phyloP scores from a whole-genome alignment of 2,329 filamentous ascomycete genomes.

The Xylariaceae sp. region DNA sequence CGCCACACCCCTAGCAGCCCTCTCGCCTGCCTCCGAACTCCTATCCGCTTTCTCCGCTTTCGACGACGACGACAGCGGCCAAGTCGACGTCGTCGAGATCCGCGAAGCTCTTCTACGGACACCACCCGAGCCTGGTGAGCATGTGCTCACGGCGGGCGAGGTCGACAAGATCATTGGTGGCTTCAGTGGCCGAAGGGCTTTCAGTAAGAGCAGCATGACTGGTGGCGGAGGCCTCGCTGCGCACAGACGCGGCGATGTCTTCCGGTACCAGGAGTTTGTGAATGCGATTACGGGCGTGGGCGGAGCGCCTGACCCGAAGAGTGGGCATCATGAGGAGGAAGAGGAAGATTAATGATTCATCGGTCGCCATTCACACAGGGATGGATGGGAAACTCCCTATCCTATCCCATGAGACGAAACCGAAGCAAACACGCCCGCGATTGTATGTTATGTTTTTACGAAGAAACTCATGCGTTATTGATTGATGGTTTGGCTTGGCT shows the following conservation, averaged over 20 bases:
- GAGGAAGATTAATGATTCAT: too few species aligned
- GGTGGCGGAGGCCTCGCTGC: slow-evolving; percentile 41
- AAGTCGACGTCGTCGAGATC: slow-evolving; percentile 78
- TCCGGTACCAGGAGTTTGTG: slow-evolving; percentile 91
- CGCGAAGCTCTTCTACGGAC: slow-evolving; percentile 79
- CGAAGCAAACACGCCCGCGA: too few species aligned
- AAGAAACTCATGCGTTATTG: too few species aligned
- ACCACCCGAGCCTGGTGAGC: slow-evolving; percentile 66
- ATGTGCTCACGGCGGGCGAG: slow-evolving; percentile 61
- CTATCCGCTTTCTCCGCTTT: slow-evolving; percentile 90
- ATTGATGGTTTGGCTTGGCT: too few species aligned
- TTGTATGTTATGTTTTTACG: too few species aligned
- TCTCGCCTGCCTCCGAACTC: slow-evolving; percentile 76
- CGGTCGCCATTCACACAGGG: too few species aligned
- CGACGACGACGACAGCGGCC: slow-evolving; percentile 90
- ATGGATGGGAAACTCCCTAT: too few species aligned
- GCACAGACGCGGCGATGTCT: slow-evolving; percentile 73
- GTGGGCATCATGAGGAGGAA: too few species aligned
- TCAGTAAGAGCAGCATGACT: slow-evolving; percentile 54
- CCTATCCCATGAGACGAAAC: too few species aligned
- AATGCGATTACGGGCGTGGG: slow-evolving; percentile 57
- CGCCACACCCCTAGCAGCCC: slow-evolving; percentile 63
- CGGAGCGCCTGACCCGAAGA: slow-evolving; percentile 9
- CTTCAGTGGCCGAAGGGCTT: slow-evolving; percentile 78
- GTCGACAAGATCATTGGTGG: slow-evolving; percentile 83